Evolutionary conservation across 2,329 filamentous ascomycete species (phyloP), one percentile per base, ranked within the genome.

Genomic region (Rosellinia necatrix): DNA sequence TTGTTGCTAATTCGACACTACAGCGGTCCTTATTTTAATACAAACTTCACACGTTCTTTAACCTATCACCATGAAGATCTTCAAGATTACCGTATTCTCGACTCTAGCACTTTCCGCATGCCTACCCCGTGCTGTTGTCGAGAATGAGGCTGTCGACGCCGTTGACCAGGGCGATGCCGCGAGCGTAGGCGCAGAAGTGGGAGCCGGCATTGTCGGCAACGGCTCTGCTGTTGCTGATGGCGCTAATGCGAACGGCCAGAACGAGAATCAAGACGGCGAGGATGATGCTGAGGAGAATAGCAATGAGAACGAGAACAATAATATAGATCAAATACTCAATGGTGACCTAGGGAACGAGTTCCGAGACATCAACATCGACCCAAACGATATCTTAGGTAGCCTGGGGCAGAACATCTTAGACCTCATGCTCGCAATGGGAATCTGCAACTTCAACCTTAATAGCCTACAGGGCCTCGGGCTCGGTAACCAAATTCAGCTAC

Each of bases 371-470:
- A 53, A 58, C 13, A 56, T 66, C 24, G 55, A 66, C 40, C 44
- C 53, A 4, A 64, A 63, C 35, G 53, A 64, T 51, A 43, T 66
- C 15, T 46, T 60, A 15, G 55, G 56, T 8, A 60, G 59, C 25
- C 25, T 66, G 9, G 30, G 49, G 7, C 43, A 64, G 27, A 54
- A 59, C 24, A 65, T 66, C n/a, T 29, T 55, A n/a, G 49, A 59
- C 3, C 58, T 68, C 32, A 61, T 70, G 53, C 60, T 68, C n/a
- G 38, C 35, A 8, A 51, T 68, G 40, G 68, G 68, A 12, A 55
- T 69, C 53, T 68, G 62, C 61, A 61, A 68, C 64, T 67, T 70
- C 56, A 42, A 68, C 49, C 27, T 66, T 15, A 54, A 53, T 40
- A 62, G 59, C 37, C 40, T 70, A n/a, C 34, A 30, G n/a, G 51